A percentile compares a stretch with the other conserved stretches of the same genome.
phyloP scores from a whole-genome alignment of 352 stramenopile species.

The Phytophthora nicotianae region DNA sequence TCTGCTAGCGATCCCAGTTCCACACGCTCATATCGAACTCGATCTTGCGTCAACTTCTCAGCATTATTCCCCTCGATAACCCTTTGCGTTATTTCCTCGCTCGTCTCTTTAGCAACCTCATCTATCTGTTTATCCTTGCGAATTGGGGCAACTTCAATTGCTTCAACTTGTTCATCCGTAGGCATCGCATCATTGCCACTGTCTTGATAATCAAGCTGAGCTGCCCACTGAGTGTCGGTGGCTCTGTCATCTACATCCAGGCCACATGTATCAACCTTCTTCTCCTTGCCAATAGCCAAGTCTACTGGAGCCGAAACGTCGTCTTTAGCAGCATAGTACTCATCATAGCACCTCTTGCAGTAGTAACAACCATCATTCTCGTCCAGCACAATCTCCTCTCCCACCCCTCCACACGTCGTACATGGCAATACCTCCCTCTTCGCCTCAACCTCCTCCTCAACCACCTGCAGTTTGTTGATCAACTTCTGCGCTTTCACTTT shows the following conservation, averaged over 20 bases:
- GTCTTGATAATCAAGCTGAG: neutral
- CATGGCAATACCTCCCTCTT: constrained; percentile 23
- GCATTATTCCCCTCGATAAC: neutral
- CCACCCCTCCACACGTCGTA: constrained; percentile 50
- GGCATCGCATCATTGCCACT: constrained; percentile 5
- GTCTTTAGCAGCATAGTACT: constrained; percentile 54
- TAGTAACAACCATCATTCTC: constrained; percentile 71
- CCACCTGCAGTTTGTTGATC: constrained; percentile 19
- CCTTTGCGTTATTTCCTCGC: neutral
- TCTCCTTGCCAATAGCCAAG: neutral
- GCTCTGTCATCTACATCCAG: neutral
- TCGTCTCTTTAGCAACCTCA: neutral
- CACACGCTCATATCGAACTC: constrained; percentile 30
- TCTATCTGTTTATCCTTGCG: neutral
- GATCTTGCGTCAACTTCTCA: constrained; percentile 5
- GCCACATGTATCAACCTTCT: constrained; percentile 1
- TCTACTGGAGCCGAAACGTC: neutral
- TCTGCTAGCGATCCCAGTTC: constrained; percentile 41
- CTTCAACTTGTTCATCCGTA: neutral
- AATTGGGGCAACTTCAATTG: neutral
- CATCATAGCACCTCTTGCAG: constrained; percentile 68
- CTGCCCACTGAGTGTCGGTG: neutral
- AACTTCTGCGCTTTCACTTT: constrained; percentile 17
- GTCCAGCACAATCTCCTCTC: constrained; percentile 53
- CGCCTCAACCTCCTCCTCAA: neutral